Conservation (phyloP, 352 stramenopile species). For the Peronospora belbahrii region DNA sequence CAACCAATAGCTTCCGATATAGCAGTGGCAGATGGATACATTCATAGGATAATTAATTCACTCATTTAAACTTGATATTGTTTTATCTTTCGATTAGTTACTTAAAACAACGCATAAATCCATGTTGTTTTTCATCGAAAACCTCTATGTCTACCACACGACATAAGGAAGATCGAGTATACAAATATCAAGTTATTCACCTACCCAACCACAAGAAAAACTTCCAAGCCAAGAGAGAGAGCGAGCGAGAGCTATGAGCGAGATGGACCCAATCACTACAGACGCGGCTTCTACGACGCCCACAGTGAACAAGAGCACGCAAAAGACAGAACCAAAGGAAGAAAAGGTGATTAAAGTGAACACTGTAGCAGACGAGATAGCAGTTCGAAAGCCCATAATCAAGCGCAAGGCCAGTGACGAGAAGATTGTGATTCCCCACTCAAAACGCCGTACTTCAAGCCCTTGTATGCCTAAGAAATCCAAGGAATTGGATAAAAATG, state of each 20-base stretch:
- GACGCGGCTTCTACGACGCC: slow-evolving; percentile 8
- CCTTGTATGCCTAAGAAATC: slow-evolving; percentile 9
- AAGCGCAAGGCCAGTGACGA: slow-evolving; percentile 10
- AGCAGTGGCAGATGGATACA: slow-evolving; percentile 17
- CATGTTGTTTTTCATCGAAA: no score
- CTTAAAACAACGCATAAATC: no score
- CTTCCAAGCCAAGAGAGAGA: no score
- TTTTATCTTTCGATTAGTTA: no score
- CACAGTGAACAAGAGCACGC: not conserved
- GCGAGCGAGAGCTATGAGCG: slow-evolving; percentile 19
- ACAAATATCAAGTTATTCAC: slow-evolving; percentile 10
- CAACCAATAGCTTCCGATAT: slow-evolving; percentile 38
- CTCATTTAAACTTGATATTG: no score
- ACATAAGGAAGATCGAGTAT: slow-evolving; percentile 16
- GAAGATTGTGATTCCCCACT: not conserved
- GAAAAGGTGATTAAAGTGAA: slow-evolving; percentile 10
- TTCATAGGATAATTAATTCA: slow-evolving; percentile 6
- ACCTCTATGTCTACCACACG: slow-evolving; percentile 1
- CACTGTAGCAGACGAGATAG: not conserved
- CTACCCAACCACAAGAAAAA: slow-evolving; percentile 20
- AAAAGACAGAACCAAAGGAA: slow-evolving; percentile 2
- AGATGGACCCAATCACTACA: slow-evolving; percentile 4
- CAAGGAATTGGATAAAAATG: slow-evolving; percentile 3
- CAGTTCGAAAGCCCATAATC: slow-evolving; percentile 4
- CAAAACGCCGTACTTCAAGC: slow-evolving; percentile 12